These are phyloP conservation scores for Beta macrorhiza DNA, from an alignment of 179 eudicot species.

Conservation along the genomic window DNA sequence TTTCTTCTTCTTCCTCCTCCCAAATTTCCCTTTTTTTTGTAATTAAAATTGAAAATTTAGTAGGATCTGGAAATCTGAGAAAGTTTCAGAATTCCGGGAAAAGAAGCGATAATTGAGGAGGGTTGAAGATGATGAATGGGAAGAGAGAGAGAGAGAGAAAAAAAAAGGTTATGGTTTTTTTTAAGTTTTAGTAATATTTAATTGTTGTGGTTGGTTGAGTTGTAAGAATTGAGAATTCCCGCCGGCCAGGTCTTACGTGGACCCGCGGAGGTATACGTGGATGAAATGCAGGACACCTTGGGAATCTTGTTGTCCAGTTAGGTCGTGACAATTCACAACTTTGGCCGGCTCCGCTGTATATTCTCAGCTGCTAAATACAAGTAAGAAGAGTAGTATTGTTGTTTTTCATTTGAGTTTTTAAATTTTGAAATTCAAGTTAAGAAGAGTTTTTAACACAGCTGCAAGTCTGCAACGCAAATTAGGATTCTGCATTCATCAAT, in stretches of 20 bases:
- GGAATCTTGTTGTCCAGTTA: neutral
- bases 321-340: neutral
- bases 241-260: conserved; percentile 20
- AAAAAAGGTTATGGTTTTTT: neutral
- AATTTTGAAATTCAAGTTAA: neutral
- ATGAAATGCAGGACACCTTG: neutral
- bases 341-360: no score
- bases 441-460: no score
- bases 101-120: neutral
- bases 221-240: neutral
- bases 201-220: neutral
- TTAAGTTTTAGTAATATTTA: neutral
- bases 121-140: neutral
- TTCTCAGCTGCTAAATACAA: no score
- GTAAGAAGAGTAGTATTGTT: no score
- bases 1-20: neutral
- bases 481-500: no score
- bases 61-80: conserved; percentile 20
- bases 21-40: neutral
- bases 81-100: neutral
- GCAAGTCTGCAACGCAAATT: no score
- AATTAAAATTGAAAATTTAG: neutral
- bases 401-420: neutral
- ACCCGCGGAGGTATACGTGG: conserved; percentile 4
- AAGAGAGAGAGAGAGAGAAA: neutral